Evolutionary conservation across 1,284 basidiomycete genomes (phyloP).

Genomic region (Papiliotrema fonsecae): DNA sequence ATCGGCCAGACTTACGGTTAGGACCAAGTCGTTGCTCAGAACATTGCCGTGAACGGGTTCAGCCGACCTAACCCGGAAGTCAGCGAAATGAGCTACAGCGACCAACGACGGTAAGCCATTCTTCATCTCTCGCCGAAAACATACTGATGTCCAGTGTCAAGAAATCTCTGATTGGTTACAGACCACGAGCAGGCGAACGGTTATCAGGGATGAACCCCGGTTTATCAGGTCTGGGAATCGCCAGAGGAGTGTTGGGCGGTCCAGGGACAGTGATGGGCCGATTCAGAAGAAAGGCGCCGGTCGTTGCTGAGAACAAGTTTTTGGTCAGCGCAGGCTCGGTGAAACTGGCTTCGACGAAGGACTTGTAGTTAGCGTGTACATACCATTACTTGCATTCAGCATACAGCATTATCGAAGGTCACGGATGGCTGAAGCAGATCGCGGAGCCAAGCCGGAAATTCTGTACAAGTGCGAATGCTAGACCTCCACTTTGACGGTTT

Average conservation of each 20-base stretch:
- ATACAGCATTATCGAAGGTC: background rate
- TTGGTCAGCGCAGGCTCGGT: background rate
- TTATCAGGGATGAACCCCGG: constrained; percentile 35
- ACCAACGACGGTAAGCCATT: background rate
- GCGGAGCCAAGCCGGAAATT: too few species aligned
- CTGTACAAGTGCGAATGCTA: too few species aligned
- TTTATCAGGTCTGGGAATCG: constrained; percentile 41
- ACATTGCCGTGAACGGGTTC: constrained; percentile 20
- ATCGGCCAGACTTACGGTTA: background rate
- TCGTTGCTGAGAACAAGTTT: background rate
- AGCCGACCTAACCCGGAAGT: constrained; percentile 7
- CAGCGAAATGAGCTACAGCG: background rate
- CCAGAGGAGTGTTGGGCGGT: constrained; percentile 35
- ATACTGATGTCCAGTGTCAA: background rate
- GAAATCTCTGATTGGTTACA: background rate
- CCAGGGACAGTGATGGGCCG: background rate
- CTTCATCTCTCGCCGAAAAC: background rate
- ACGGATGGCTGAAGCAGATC: too few species aligned
- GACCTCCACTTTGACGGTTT: background rate
- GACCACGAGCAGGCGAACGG: constrained; percentile 39
- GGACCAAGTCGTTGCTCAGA: constrained; percentile 22
- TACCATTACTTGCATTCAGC: background rate
- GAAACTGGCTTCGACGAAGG: background rate
- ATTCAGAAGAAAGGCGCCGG: background rate
- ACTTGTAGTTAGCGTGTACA: background rate